A percentile compares a stretch with the other conserved stretches of the same genome.
Conservation (phyloP, 352 stramenopile genomes). For the Pythium insidiosum region DNA sequence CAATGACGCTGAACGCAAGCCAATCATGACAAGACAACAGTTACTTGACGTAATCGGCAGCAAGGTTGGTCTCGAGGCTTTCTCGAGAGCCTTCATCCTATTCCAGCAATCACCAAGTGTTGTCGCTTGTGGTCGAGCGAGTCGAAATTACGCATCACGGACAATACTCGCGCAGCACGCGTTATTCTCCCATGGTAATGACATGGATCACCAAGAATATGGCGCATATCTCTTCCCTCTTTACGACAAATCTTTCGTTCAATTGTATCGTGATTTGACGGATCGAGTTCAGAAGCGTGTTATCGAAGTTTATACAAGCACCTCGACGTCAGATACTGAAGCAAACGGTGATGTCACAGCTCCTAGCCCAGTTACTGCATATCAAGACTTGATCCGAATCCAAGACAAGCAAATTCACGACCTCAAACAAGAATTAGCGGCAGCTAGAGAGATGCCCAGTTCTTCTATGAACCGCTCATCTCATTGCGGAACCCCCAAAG, state of each 20-base stretch:
- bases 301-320: slow-evolving; percentile 48
- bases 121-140: slow-evolving; percentile 32
- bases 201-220: slow-evolving; percentile 12
- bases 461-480: not conserved
- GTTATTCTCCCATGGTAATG: slow-evolving; percentile 14
- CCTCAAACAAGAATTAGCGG: slow-evolving; percentile 27
- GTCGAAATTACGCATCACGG: slow-evolving; percentile 28
- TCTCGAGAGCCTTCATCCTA: slow-evolving; percentile 57
- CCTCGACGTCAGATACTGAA: not conserved
- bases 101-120: slow-evolving; percentile 53
- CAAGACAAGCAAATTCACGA: slow-evolving; percentile 68
- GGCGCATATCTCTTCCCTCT: slow-evolving; percentile 52
- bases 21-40: slow-evolving; percentile 39
- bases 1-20: slow-evolving; percentile 2
- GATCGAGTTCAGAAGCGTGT: slow-evolving; percentile 59
- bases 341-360: slow-evolving; percentile 1
- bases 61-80: slow-evolving; percentile 44
- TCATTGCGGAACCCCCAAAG: not conserved
- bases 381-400: slow-evolving; percentile 76
- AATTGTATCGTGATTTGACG: slow-evolving; percentile 32
- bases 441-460: no score
- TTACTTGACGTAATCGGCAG: slow-evolving; percentile 64
- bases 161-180: slow-evolving; percentile 26
- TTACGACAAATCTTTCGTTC: slow-evolving; percentile 56
- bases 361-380: slow-evolving; percentile 32